These are phyloP conservation scores for Pueraria montana DNA, from an alignment of 306 rosid genomes.

Conservation along the genomic window DNA sequence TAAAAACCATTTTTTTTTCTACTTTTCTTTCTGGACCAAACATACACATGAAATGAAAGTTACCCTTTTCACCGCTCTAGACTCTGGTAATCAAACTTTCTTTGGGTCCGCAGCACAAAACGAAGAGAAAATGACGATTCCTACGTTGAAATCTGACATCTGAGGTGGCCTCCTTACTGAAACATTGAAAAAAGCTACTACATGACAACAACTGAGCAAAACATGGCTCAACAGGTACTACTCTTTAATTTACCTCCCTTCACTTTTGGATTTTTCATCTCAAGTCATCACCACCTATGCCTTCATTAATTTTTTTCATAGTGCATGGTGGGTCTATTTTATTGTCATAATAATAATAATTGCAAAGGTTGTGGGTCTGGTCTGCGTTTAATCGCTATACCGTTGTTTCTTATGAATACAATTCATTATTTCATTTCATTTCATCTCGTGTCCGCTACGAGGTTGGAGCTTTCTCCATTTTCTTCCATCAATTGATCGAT, in stretches of 20 bases:
- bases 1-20: too few species aligned
- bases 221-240: constrained; percentile 68
- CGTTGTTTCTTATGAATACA: constrained; percentile 37
- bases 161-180: constrained; percentile 49
- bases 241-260: constrained; percentile 51
- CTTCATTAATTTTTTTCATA: neutral
- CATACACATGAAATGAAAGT: neutral
- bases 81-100: neutral
- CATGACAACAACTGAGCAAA: neutral
- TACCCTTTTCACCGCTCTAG: constrained; percentile 6
- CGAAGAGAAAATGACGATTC: constrained; percentile 52
- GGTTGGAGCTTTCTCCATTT: constrained; percentile 36
- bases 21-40: too few species aligned
- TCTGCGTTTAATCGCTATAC: constrained; percentile 25
- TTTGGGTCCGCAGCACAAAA: neutral
- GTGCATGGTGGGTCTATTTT: constrained; percentile 43
- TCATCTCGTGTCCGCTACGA: constrained; percentile 33
- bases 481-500: constrained; percentile 33
- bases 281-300: neutral
- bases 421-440: constrained; percentile 9
- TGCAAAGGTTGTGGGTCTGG: constrained; percentile 54
- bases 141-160: constrained; percentile 44
- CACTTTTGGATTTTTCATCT: constrained; percentile 57
- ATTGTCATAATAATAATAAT: constrained; percentile 27
- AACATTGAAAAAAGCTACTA: constrained; percentile 22